Evolutionary conservation across 2,329 filamentous ascomycete genomes (phyloP).

Genomic region (Cladosporium sp.): DNA sequence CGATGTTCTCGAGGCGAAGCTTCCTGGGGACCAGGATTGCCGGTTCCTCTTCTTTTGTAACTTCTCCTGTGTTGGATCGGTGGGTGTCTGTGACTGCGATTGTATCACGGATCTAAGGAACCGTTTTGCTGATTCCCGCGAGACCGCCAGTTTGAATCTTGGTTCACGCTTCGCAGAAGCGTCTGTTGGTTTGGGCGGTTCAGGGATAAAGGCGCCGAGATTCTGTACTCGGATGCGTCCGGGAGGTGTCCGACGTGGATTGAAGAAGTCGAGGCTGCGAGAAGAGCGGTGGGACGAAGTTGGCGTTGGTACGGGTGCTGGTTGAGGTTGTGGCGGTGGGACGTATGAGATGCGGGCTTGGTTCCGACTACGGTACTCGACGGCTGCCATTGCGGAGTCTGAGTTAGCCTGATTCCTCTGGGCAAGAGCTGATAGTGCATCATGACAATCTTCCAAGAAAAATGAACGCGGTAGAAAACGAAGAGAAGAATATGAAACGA

Average conservation of each 20-base stretch:
- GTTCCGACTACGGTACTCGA: conserved; percentile 19
- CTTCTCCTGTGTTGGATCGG: conserved; percentile 14
- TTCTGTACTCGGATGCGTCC: conserved; percentile 20
- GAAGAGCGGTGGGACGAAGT: background rate
- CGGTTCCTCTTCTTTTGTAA: conserved; percentile 30
- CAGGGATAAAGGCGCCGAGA: conserved; percentile 9
- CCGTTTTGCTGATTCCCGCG: conserved; percentile 52
- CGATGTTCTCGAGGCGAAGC: conserved; percentile 8
- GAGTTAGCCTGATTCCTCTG: conserved; percentile 14
- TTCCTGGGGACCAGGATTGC: conserved; percentile 36
- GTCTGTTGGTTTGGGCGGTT: conserved; percentile 2
- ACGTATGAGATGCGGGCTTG: conserved; percentile 13
- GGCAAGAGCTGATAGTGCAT: background rate
- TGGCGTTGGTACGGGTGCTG: background rate
- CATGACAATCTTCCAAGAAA: background rate
- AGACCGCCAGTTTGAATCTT: conserved; percentile 53
- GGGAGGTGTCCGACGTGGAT: conserved; percentile 19
- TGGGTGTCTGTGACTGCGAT: conserved; percentile 15
- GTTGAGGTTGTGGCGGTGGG: background rate
- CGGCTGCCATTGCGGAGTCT: conserved; percentile 13
- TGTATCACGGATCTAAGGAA: conserved; percentile 51
- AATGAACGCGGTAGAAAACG: background rate
- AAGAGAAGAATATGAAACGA: conserved; percentile 9
- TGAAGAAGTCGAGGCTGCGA: conserved; percentile 34
- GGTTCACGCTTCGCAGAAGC: conserved; percentile 12